Base-by-base conservation (phyloP, 2,329 filamentous ascomycete species). In the Epichloe baconii region DNA sequence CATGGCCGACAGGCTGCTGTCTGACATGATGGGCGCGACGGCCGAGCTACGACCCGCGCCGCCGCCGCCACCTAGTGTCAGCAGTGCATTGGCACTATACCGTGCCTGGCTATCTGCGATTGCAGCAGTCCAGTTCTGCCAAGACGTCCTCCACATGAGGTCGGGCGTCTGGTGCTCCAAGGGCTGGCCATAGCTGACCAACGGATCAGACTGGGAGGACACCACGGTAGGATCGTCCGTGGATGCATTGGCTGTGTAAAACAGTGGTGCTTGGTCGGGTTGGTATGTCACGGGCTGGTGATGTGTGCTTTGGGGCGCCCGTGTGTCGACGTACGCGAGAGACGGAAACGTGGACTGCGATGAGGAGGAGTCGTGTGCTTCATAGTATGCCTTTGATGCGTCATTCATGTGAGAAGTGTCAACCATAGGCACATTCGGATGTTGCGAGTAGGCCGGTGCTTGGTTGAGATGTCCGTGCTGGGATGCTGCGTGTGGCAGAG, bases 41-140 rank as follows among this genome's bases (percentile, higher is more conserved):
- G 36, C 49, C 15, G 26, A 11, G 8, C 26, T 31, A 31, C 26
- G 26, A 10, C 10, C 8, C 26, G 26, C 26, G 26, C 8, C 26
- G 26, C 44, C 37, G 21, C 40, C 64, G 17, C 62, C 63, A 3
- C 71, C 73, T 3, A 78, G 63, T 1, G 69, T 73, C 55, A 78
- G 63, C 12, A 78, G 62, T 14, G 74, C 69, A 44, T 67, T 72
- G 31, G 74, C 74, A 53, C 71, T 72, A 60, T 72, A 77, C 23
- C 72, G 67, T 44, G 76, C 72, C 52, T 75, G 72, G 36, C 63
- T 71, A 55, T 75, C 71, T 36, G 71, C 68, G 31, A 79, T 72
- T 49, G 74, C 73, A 0, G 70, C 67, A 8, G 74, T 73, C 76
- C 76, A 79, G 61, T 78, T 72, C 15, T 75, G 69, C 76, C 76